Conservation (phyloP, 768 basidiomycete genomes). For the Dentipellis sp. region DNA sequence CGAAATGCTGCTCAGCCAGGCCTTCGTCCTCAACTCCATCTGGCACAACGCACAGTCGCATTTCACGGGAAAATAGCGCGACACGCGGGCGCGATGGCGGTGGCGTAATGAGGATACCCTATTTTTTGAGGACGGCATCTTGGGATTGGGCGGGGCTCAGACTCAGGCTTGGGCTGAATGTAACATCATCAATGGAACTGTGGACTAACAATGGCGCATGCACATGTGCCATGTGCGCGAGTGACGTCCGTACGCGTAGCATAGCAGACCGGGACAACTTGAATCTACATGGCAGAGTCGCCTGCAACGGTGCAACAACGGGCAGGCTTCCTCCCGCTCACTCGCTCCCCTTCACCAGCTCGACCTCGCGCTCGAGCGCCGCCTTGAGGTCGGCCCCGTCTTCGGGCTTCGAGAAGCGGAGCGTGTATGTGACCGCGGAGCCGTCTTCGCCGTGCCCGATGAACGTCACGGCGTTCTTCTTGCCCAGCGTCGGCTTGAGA, state of each 20-base stretch:
- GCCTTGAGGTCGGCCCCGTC: conserved; percentile 48
- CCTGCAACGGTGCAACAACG: no score
- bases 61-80: conserved; percentile 47
- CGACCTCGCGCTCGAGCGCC: conserved; percentile 55
- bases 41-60: conserved; percentile 93
- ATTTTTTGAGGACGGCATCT: neutral
- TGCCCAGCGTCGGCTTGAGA: conserved; percentile 42
- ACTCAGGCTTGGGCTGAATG: neutral
- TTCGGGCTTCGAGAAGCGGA: conserved; percentile 52
- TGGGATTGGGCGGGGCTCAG: neutral
- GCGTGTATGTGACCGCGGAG: conserved; percentile 46
- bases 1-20: conserved; percentile 90
- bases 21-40: conserved; percentile 87
- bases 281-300: no score
- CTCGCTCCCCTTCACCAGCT: conserved; percentile 28
- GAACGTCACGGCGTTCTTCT: conserved; percentile 46
- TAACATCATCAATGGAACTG: neutral
- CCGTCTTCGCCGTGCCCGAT: conserved; percentile 45
- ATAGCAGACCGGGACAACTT: neutral
- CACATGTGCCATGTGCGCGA: neutral
- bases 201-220: neutral
- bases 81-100: neutral
- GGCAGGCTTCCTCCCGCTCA: conserved; percentile 18
- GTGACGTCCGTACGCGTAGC: neutral
- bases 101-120: neutral